Evolutionary conservation across 306 rosid genomes (phyloP), one percentile per base, ranked within the genome.

Genomic region (Rosa chinensis): DNA sequence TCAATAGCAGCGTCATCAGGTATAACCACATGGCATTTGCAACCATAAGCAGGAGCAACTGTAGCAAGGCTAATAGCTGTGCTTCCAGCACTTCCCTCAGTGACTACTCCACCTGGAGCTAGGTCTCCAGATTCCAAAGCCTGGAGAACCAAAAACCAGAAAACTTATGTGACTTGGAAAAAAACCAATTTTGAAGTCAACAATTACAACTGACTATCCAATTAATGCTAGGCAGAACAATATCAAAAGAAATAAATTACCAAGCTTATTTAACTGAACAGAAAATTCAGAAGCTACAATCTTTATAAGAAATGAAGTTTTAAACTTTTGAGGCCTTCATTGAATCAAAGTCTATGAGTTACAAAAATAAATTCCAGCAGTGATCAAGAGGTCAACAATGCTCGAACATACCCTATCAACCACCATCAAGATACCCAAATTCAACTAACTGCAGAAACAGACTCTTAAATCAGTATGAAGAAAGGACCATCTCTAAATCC

Each of bases 1-100:
- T 95, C 98, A n/a, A 92, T 86, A 79, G 98, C 96, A 80, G 82
- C 98, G 62, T 94, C 98, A 85, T 94, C 97, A 1, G 98, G 98
- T 73, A 91, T 92, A 87, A 89, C 97, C 63, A 94, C 97, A 44
- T 92, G 97, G 77, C 97, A 78, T 82, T 88, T 87, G 88, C 99
- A 94, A 37, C 95, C 97, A 74, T 71, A 92, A n/a, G 97, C 99
- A 75, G 97, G 95, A 55, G 97, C 99, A 74, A 92, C 97, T 48
- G 97, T 88, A 9, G 97, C 97, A 81, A 94, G 90, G 85, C 97
- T 94, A 68, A 94, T 87, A 75, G 97, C 99, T 18, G 97, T 94
- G 84, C 97, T 94, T 77, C 97, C 97, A 10, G 94, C 97, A 81
- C 97, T 92, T 64, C 99, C 99, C 85, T 94, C 97, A 18, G 97